Base-by-base conservation (phyloP, 139 green algal species). In the Mychonastes homosphaera region DNA sequence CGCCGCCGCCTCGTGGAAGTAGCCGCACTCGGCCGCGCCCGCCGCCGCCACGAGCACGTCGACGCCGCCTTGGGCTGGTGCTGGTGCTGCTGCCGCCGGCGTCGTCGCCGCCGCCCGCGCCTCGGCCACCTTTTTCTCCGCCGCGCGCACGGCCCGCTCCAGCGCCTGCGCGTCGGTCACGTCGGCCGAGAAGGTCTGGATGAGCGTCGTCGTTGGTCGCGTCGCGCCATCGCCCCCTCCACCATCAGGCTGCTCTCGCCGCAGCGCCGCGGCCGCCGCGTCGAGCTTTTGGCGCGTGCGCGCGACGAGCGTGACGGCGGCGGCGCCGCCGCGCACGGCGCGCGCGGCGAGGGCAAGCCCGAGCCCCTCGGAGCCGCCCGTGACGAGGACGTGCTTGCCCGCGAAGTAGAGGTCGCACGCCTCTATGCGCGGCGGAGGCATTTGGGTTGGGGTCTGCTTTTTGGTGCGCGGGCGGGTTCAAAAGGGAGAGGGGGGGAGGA, bases 361-460 rank as follows among this genome's bases (percentile, higher is more conserved):
- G 30, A 93, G 66, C 6, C 85, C 85, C 24, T 82, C 73, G 1
- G 73, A 85, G 2, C 82, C 85, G 2, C 85, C 85, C 2, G 85
- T 91, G 51, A 93, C 84, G 18, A 89, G 50, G 0, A 89, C 79
- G 62, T 93, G 84, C 29, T 83, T 78, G 29, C 73, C 76, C 1
- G n/a, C 21, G 23, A 80, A 53, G 5, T 73, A 54, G 8, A 56
- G 7, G 46, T 68, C 55, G 34, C n/a, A n/a, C n/a, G n/a, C n/a
- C n/a, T n/a, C n/a, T n/a, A n/a, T n/a, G n/a, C n/a, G n/a, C n/a
- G n/a, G n/a, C n/a, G n/a, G n/a, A n/a, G n/a, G n/a, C n/a, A n/a
- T n/a, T n/a, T n/a, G n/a, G n/a, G n/a, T n/a, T n/a, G n/a, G n/a
- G n/a, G n/a, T n/a, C n/a, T n/a, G n/a, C n/a, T n/a, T n/a, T n/a